Evolutionary conservation across 1,284 basidiomycete species (phyloP).

Genomic region (Vanrija sp.): DNA sequence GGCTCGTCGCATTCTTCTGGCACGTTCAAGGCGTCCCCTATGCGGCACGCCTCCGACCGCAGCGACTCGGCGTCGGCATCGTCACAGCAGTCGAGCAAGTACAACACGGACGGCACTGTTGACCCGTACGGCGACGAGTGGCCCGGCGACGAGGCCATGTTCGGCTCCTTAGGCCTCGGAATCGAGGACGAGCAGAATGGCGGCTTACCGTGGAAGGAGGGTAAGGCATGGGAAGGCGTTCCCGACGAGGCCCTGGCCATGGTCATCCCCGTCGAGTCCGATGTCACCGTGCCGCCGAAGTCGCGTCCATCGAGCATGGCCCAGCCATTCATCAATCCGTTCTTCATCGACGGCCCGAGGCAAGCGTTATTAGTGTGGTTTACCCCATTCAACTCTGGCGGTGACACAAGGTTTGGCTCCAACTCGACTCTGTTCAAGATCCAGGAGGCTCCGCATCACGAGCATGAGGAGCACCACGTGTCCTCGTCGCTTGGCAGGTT

Average conservation of each 20-base stretch:
- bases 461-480: conserved; percentile 1
- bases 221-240: conserved; percentile 45
- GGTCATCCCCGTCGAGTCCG: conserved; percentile 39
- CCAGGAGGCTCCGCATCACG: conserved; percentile 13
- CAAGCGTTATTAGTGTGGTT: conserved; percentile 47
- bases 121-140: conserved; percentile 11
- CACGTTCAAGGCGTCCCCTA: neutral
- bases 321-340: conserved; percentile 20
- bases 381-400: conserved; percentile 43
- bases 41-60: conserved; percentile 4
- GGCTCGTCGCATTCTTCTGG: neutral
- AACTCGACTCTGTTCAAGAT: conserved; percentile 17
- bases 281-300: neutral
- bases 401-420: neutral
- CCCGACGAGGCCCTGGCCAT: conserved; percentile 48
- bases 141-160: conserved; percentile 8
- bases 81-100: conserved; percentile 11
- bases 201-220: conserved; percentile 29
- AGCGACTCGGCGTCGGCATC: conserved; percentile 18
- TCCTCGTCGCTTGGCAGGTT: conserved; percentile 31
- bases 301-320: neutral
- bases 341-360: conserved; percentile 25
- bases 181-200: conserved; percentile 25
- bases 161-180: conserved; percentile 19
- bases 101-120: conserved; percentile 4